phyloP scores from a whole-genome alignment of 1,139 yeast species.

The Hansenula sp. region DNA sequence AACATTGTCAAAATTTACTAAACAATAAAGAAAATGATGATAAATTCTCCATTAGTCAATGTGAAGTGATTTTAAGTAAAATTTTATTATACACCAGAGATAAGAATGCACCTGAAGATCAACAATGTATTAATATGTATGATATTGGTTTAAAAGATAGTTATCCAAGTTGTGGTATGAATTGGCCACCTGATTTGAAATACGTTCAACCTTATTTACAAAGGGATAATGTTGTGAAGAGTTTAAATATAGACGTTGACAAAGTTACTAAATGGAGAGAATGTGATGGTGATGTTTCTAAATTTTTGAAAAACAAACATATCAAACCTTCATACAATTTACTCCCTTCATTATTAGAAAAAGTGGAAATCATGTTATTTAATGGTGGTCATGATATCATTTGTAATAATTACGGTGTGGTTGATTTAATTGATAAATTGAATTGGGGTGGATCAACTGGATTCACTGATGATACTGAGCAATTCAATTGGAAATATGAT shows the following conservation, averaged over 20 bases:
- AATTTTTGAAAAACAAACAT: constrained; percentile 43
- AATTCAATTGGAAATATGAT: constrained; percentile 50
- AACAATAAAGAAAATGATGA: constrained; percentile 24
- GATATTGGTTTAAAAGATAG: constrained; percentile 68
- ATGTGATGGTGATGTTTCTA: constrained; percentile 61
- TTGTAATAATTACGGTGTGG: constrained; percentile 80
- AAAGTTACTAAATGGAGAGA: constrained; percentile 60
- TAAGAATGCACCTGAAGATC: constrained; percentile 23
- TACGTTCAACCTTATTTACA: constrained; percentile 59
- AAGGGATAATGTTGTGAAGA: constrained; percentile 47
- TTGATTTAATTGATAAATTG: constrained; percentile 55
- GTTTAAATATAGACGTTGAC: constrained; percentile 44
- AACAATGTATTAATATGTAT: constrained; percentile 75
- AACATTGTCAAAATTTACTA: constrained; percentile 55
- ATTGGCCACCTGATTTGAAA: constrained; percentile 83
- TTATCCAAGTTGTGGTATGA: constrained; percentile 86
- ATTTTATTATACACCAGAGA: constrained; percentile 37
- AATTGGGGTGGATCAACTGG: constrained; percentile 69
- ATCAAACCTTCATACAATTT: constrained; percentile 61
- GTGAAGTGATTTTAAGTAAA: constrained; percentile 44
- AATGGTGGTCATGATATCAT: constrained; percentile 88
- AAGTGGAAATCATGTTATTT: constrained; percentile 63
- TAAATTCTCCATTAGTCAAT: constrained; percentile 36
- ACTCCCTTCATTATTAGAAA: constrained; percentile 56
- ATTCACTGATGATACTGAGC: constrained; percentile 35